Evolutionary conservation across 768 basidiomycete species (phyloP).

Genomic region (Lentinula edodes): DNA sequence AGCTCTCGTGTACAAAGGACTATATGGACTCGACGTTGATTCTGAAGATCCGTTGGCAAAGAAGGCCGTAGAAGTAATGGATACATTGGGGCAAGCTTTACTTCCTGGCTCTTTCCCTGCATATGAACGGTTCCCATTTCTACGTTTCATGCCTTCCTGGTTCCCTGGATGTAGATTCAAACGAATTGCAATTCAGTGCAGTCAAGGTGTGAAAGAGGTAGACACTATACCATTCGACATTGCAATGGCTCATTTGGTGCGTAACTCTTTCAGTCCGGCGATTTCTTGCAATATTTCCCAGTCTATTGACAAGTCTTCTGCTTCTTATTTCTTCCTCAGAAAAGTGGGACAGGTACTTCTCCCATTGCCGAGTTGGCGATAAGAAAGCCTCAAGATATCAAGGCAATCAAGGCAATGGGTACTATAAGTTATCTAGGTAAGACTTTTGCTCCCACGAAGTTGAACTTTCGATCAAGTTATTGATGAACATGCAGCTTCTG

Average conservation of each 20-base stretch:
- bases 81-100: background rate
- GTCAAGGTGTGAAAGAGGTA: background rate
- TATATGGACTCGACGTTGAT: slow-evolving; percentile 29
- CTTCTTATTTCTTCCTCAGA: background rate
- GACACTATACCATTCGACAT: background rate
- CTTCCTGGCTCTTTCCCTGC: background rate
- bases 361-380: background rate
- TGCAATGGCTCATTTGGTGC: background rate
- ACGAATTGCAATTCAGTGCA: background rate
- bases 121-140: background rate
- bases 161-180: slow-evolving; percentile 2
- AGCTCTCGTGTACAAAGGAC: slow-evolving; percentile 22
- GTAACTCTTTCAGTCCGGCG: background rate
- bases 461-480: background rate
- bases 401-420: background rate
- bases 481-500: background rate
- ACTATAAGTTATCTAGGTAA: background rate
- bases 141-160: background rate
- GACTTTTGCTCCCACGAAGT: background rate
- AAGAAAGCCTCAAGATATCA: background rate
- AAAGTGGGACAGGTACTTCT: background rate
- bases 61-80: background rate
- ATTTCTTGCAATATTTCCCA: too few species aligned
- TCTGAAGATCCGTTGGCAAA: slow-evolving; percentile 4
- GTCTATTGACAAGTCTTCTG: too few species aligned